Percentiles rank a stretch among this genome's conserved stretches.
Evolutionary conservation across 108 stramenopile genomes (phyloP).

Genomic region (Phaeodactylum tricornutum): DNA sequence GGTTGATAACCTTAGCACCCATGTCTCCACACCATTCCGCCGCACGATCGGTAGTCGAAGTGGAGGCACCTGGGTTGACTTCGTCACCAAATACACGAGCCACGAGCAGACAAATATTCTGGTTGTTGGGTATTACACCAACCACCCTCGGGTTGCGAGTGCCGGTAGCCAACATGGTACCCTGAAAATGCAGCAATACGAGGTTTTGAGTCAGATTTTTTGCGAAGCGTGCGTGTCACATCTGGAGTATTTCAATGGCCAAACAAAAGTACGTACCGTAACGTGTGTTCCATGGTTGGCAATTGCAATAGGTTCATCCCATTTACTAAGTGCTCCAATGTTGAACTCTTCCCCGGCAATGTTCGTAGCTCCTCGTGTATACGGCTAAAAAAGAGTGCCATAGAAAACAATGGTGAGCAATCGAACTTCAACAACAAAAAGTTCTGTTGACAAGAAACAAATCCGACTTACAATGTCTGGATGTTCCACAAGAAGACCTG

Average conservation of each 20-base stretch:
- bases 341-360: not conserved
- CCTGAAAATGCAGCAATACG: too few species aligned
- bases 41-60: not conserved
- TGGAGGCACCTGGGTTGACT: not conserved
- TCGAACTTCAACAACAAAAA: too few species aligned
- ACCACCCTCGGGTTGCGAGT: not conserved
- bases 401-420: too few species aligned
- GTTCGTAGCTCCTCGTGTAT: not conserved
- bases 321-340: not conserved
- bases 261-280: not conserved
- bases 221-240: too few species aligned
- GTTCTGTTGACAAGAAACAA: not conserved
- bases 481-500: not conserved
- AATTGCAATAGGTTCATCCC: not conserved
- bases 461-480: conserved; percentile 4
- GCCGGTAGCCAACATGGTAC: not conserved
- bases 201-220: too few species aligned
- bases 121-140: not conserved
- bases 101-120: conserved; percentile 1
- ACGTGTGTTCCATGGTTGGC: conserved; percentile 1
- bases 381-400: not conserved
- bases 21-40: not conserved
- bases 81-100: conserved; percentile 6
- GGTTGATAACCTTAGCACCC: conserved; percentile 33
- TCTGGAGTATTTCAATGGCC: too few species aligned